Percentiles rank a stretch among this genome's conserved stretches.
phyloP scores from a whole-genome alignment of 257 asterid species.

The Salvia miltiorrhiza region DNA sequence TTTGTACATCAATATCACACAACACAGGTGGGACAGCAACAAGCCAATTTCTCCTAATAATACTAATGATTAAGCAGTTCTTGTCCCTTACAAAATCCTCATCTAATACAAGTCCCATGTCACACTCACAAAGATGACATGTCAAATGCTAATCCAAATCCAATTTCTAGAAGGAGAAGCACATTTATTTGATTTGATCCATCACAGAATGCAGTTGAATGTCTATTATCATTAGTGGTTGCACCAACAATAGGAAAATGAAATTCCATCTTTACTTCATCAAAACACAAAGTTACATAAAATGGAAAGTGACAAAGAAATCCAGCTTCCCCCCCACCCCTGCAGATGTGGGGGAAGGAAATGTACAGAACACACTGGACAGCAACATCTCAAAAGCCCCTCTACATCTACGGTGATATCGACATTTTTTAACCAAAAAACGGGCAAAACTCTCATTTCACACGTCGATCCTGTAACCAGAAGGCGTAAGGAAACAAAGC shows the following conservation, averaged over 20 bases:
- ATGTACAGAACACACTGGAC: constrained; percentile 19
- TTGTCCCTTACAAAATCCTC: not conserved
- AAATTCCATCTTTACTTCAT: constrained; percentile 44
- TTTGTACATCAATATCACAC: not conserved
- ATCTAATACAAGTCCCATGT: constrained; percentile 8
- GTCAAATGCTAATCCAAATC: not conserved
- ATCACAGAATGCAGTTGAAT: constrained; percentile 21
- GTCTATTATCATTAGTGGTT: constrained; percentile 27
- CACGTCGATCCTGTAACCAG: constrained; percentile 3
- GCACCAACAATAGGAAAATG: constrained; percentile 42
- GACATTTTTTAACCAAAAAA: not conserved
- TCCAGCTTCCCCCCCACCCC: constrained; percentile 19
- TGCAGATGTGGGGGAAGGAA: constrained; percentile 12
- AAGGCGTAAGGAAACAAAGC: constrained; percentile 15
- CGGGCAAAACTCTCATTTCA: not conserved
- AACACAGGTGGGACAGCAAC: not conserved
- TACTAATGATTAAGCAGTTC: too few relatives aligned
- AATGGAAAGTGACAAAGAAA: constrained; percentile 22
- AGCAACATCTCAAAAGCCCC: constrained; percentile 15
- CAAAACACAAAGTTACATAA: constrained; percentile 26
- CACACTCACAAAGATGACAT: constrained; percentile 12
- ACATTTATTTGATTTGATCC: not conserved
- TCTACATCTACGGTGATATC: not conserved
- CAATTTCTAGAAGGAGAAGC: not conserved
- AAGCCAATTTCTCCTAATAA: not conserved